Evolutionary conservation across 2,329 filamentous ascomycete species (phyloP), one percentile per base, ranked within the genome.

Genomic region (Fulvia fulva): DNA sequence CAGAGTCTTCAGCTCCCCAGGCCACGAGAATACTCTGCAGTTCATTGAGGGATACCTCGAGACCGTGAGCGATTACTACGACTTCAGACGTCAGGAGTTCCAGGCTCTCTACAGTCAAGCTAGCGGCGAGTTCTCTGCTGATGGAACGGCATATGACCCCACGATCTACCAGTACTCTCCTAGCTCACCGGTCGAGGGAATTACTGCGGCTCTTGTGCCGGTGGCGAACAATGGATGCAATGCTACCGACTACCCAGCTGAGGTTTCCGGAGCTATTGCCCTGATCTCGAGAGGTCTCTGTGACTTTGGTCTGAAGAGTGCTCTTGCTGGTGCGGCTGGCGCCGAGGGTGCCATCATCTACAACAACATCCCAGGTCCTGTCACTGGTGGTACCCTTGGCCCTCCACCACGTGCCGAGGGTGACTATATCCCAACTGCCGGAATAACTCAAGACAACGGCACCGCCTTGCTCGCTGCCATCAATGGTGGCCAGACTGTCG

Each of bases 321-420:
- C 80, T 54, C 76, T 83, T 14, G 89, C 90, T 5, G 87, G 86
- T 44, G 79, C 77, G 51, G 87, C 87, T 1, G 88, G 89, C 21
- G 90, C 90, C 5, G 73, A 83, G 3, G 89, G 86, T 1, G 87
- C 86, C 0, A 75, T 94, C 14, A 79, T 94, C 51, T 92, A 89
- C 75, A 91, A 93, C 77, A 87, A 86, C 64, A 84, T 84, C 2
- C 74, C 80, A 1, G 88, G 84, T 52, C 45, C 55, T 21, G 53
- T 67, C 23, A 54, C 51, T 16, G 59, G 63, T 5, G 90, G 89
- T 43, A 92, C 89, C 0, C 78, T 94, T 3, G 88, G 87, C 11
- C 85, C 86, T 0, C 84, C 86, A 0, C 76, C 79, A 11, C 67
- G 84, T 53, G 83, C 76, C 1, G 70, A 76, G 26, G 77, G 77